Base-by-base conservation (phyloP, 2,329 filamentous ascomycete genomes). In the Sporothrix sp. region DNA sequence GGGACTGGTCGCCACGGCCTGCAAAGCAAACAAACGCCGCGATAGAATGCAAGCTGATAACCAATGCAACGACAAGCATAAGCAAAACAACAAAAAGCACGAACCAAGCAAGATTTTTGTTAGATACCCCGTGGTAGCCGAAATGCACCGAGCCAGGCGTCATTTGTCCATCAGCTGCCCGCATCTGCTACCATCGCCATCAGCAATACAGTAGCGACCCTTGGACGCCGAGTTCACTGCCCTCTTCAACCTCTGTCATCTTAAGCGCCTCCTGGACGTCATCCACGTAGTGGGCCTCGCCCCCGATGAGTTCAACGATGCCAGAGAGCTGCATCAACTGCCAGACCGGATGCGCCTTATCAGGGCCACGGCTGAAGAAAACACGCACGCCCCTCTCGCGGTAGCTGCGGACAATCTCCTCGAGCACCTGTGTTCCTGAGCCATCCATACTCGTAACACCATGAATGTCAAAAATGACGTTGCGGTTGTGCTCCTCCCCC, bases 381-480 rank as follows among this genome's bases (percentile, higher is more conserved):
- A 93, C 84, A 2, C 79, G 71, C 1, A 91, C 88, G 1, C 84
- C 85, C 4, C 84, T 74, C 30, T 85, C 76, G n/a, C 82, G 73
- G 64, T 97, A 97, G 27, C 73, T 76, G 43, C 81, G 72, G 14
- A 98, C 87, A 58, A 97, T 97, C 67, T 97, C 93, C 42, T 80
- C 78, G 3, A 98, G 72, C 0, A 97, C 91, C 67, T 97, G 93
- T 0, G 87, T 85, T 1, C 91, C 93, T 0, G 89, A 95, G 6
- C 89, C 93, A 63, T 98, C 93, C 60, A 98, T 82, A 25, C 85
- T 85, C 0, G 90, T 95, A 3, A 98, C 93, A n/a, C 93, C 93
- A 59, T 97, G 91, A 7, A 97, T 89, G 63, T 98, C 93, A 61
- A 98, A 97, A 55, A 98, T 89, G 65, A 98, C 75, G 62, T 95